Evolutionary conservation across 2,329 filamentous ascomycete genomes (phyloP).

Genomic region (Fusarium redolens): DNA sequence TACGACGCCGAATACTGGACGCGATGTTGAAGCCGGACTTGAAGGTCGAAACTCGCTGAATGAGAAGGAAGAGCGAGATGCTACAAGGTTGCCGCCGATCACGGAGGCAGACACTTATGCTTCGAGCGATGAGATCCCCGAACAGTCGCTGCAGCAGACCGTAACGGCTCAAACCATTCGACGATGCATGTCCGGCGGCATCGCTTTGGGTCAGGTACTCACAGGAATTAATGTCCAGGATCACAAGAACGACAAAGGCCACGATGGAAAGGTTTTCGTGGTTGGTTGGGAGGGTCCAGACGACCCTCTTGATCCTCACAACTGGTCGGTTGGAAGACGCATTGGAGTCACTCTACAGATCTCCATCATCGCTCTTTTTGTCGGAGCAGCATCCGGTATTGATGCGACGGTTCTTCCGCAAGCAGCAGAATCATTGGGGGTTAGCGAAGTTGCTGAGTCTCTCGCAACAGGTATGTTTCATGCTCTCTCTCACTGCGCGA

Average conservation of each 20-base stretch:
- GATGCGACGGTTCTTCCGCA: slow-evolving; percentile 61
- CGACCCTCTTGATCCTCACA: slow-evolving; percentile 58
- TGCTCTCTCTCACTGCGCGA: accelerated
- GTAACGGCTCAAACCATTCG: slow-evolving; percentile 12
- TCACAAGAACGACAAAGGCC: slow-evolving; percentile 34
- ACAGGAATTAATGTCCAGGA: slow-evolving; percentile 48
- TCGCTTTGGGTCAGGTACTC: slow-evolving; percentile 44
- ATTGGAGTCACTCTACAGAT: slow-evolving; percentile 56
- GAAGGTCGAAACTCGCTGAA: not conserved
- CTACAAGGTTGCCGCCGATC: not conserved
- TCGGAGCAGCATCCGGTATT: slow-evolving; percentile 63
- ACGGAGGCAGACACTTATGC: not conserved
- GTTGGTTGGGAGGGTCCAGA: slow-evolving; percentile 48
- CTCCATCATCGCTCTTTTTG: slow-evolving; percentile 60
- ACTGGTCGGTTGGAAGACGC: slow-evolving; percentile 55
- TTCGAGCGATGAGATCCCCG: not conserved
- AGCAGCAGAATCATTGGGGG: slow-evolving; percentile 58
- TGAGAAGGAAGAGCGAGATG: not conserved
- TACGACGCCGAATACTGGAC: not conserved
- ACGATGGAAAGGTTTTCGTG: slow-evolving; percentile 47
- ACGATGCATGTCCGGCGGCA: slow-evolving; percentile 17
- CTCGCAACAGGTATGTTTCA: slow-evolving; percentile 55
- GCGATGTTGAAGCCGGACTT: not conserved
- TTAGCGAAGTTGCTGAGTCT: slow-evolving; percentile 62
- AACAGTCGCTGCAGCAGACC: not conserved